Evolutionary conservation across 139 green algal genomes (phyloP).

Genomic region (Chlorella sp.): DNA sequence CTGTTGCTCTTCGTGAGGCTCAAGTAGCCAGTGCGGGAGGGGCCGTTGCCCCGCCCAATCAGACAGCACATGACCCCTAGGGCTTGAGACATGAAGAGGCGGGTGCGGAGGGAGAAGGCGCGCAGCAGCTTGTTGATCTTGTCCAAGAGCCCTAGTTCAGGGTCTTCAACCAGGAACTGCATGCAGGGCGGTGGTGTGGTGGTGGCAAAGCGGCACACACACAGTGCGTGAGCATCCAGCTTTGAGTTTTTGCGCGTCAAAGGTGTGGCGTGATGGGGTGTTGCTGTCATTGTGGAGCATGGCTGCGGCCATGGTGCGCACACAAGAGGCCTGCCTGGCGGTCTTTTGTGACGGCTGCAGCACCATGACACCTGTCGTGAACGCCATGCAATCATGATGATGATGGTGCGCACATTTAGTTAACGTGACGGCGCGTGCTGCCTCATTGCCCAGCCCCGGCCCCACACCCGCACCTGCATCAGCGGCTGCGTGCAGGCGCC

Average conservation of each 20-base stretch:
- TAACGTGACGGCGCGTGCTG: too few species aligned
- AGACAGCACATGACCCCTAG: too few species aligned
- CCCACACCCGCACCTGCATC: constrained; percentile 39
- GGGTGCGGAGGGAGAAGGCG: too few species aligned
- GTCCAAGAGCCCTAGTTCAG: neutral
- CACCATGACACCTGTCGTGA: neutral
- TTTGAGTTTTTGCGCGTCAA: neutral
- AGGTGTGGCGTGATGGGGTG: neutral
- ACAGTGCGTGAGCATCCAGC: neutral
- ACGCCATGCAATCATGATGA: neutral
- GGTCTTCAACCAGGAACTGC: neutral
- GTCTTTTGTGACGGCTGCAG: neutral
- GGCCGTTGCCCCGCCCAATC: too few species aligned
- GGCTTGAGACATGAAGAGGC: too few species aligned
- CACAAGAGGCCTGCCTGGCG: neutral
- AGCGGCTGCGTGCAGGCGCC: constrained; percentile 62
- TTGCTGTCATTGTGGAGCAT: neutral
- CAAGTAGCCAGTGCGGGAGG: too few species aligned
- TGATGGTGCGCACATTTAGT: neutral
- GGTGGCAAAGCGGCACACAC: neutral
- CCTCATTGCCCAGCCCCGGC: neutral
- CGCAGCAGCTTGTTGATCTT: neutral
- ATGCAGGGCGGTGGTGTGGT: neutral
- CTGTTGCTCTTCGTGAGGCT: too few species aligned
- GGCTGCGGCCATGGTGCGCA: neutral